These are phyloP conservation scores for Ceratobasidium sp. DNA, from an alignment of 1,284 basidiomycete species.

Conservation along the genomic window DNA sequence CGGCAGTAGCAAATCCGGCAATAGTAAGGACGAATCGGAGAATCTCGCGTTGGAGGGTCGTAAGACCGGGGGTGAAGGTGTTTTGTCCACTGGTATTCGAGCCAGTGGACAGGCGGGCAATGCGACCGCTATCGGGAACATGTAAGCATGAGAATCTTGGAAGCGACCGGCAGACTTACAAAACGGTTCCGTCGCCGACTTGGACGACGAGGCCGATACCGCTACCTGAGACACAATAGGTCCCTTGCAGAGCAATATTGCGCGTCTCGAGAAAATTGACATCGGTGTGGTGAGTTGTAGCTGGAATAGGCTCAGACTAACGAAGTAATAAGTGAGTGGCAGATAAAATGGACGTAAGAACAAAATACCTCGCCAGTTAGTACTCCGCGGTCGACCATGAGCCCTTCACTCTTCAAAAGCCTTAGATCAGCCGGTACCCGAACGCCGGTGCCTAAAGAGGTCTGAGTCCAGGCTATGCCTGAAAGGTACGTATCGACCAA, in stretches of 20 bases:
- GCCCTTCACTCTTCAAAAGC: conserved; percentile 20
- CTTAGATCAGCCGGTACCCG: conserved; percentile 37
- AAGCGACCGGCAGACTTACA: conserved; percentile 40
- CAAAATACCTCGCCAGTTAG: conserved; percentile 59
- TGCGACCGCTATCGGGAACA: conserved; percentile 47
- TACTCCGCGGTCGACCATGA: conserved; percentile 66
- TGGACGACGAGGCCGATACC: conserved; percentile 44
- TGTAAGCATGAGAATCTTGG: background rate
- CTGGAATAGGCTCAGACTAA: conserved; percentile 46
- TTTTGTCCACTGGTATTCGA: conserved; percentile 44
- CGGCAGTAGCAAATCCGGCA: conserved; percentile 44
- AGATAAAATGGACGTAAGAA: background rate
- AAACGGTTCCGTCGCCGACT: conserved; percentile 46
- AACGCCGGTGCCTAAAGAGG: conserved; percentile 53
- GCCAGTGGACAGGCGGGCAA: conserved; percentile 50
- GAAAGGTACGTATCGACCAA: background rate
- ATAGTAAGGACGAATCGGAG: conserved; percentile 54
- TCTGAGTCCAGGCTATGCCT: conserved; percentile 31
- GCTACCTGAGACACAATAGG: conserved; percentile 58
- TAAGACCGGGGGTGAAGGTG: conserved; percentile 42
- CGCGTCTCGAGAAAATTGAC: conserved; percentile 45
- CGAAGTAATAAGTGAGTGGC: background rate
- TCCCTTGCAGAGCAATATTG: conserved; percentile 58
- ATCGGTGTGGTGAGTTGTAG: conserved; percentile 48
- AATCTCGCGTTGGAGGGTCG: conserved; percentile 53